phyloP scores from a whole-genome alignment of 2,329 filamentous ascomycete genomes.

The Calonectria fujianensis region DNA sequence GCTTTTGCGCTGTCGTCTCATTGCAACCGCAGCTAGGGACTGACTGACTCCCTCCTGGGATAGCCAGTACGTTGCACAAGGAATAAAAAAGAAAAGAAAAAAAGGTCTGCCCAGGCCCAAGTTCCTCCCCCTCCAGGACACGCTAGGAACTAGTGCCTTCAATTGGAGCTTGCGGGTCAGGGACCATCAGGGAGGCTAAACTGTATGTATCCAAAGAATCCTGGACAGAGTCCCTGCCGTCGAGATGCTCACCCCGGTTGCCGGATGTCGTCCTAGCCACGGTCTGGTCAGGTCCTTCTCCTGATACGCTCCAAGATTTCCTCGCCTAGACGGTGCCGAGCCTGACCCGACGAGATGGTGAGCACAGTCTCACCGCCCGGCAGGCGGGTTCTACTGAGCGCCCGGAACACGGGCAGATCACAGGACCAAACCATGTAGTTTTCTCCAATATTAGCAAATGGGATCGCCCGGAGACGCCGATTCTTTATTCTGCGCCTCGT shows the following conservation, averaged over 20 bases:
- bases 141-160: conserved; percentile 47
- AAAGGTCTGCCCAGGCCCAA: conserved; percentile 3
- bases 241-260: conserved; percentile 43
- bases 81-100: neutral
- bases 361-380: conserved; percentile 45
- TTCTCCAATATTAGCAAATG: conserved; percentile 14
- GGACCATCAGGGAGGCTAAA: conserved; percentile 41
- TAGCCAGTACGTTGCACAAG: conserved; percentile 2
- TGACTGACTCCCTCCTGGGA: conserved; percentile 1
- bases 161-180: conserved; percentile 35
- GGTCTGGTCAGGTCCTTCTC: neutral
- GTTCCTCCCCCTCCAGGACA: conserved; percentile 42
- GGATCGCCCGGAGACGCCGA: conserved; percentile 24
- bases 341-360: conserved; percentile 38
- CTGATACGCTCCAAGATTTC: conserved; percentile 30
- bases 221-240: conserved; percentile 47
- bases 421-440: neutral
- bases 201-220: conserved; percentile 30
- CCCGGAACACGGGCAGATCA: conserved; percentile 38
- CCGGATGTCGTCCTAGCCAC: conserved; percentile 29
- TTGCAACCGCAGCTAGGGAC: neutral
- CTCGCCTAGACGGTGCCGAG: conserved; percentile 38
- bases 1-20: conserved; percentile 36
- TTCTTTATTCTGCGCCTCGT: conserved; percentile 15
- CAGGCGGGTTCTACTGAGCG: conserved; percentile 35